Conservation (phyloP, 148 eudicot species). For the Silene uniflora region DNA sequence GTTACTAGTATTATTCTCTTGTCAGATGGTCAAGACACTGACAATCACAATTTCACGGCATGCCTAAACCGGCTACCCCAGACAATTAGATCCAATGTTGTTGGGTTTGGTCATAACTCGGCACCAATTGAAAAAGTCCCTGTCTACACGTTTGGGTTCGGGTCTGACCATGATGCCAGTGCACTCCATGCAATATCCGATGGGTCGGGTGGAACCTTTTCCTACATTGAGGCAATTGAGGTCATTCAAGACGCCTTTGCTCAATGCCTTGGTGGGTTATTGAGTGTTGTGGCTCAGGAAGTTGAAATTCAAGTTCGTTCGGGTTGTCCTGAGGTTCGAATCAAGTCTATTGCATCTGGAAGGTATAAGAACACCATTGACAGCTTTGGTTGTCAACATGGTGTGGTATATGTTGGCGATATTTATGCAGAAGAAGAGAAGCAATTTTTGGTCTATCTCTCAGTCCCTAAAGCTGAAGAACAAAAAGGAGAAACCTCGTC, state of each 20-base stretch:
- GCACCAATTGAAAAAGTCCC: slow-evolving; percentile 37
- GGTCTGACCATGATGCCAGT: background rate
- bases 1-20: slow-evolving; percentile 40
- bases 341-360: slow-evolving; percentile 29
- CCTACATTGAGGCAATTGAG: no score
- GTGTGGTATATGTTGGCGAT: slow-evolving; percentile 15
- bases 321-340: no score
- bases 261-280: no score
- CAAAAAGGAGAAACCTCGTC: background rate
- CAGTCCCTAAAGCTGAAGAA: slow-evolving; percentile 15
- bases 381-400: background rate
- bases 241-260: no score
- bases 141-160: slow-evolving; percentile 24
- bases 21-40: slow-evolving; percentile 39
- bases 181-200: no score
- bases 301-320: no score
- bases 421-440: slow-evolving; percentile 37
- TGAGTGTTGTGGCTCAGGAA: no score
- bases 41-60: background rate
- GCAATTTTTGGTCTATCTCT: slow-evolving; percentile 27
- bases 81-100: slow-evolving; percentile 16
- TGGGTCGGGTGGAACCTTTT: no score
- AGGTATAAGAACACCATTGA: slow-evolving; percentile 25
- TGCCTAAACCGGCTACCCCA: slow-evolving; percentile 10
- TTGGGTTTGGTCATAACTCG: no score